phyloP scores from a whole-genome alignment of 2,329 filamentous ascomycete species.

The Chaetomium olivaceum region DNA sequence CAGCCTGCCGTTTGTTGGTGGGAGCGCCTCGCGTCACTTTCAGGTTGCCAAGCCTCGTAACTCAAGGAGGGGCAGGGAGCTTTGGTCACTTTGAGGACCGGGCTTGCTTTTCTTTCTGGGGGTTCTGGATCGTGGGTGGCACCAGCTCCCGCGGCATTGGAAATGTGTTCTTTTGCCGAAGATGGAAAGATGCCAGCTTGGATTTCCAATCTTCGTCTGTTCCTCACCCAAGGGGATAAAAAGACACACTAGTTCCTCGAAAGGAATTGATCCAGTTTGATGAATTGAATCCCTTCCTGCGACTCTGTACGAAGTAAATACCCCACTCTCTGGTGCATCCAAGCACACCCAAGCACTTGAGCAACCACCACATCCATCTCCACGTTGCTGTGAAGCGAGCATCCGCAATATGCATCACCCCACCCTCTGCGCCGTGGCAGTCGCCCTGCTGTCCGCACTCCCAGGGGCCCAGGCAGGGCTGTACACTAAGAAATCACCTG shows the following conservation, averaged over 20 bases:
- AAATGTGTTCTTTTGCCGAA: constrained; percentile 39
- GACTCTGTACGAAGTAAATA: neutral
- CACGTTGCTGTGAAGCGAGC: neutral
- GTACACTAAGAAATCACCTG: constrained; percentile 84
- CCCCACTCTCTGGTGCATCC: neutral
- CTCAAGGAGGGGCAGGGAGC: constrained; percentile 27
- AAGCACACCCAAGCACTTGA: neutral
- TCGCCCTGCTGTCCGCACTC: constrained; percentile 65
- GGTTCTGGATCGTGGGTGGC: constrained; percentile 27
- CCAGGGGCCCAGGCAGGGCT: constrained; percentile 69
- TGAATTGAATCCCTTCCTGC: constrained; percentile 14
- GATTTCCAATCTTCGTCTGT: constrained; percentile 15
- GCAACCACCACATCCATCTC: neutral
- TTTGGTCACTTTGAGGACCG: constrained; percentile 30
- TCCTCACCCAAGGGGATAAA: constrained; percentile 1
- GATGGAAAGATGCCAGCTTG: constrained; percentile 36
- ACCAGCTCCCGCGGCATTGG: constrained; percentile 21
- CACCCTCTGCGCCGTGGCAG: constrained; percentile 56
- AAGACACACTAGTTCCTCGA: constrained; percentile 1
- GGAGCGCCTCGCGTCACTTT: constrained; percentile 9
- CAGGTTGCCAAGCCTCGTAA: constrained; percentile 7
- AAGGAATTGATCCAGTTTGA: neutral
- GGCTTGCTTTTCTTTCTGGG: constrained; percentile 28
- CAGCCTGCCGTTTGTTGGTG: neutral
- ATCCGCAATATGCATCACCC: constrained; percentile 55